These are phyloP conservation scores for Keithomyces neogunnii DNA, from an alignment of 2,329 filamentous ascomycete genomes.

Conservation along the genomic window DNA sequence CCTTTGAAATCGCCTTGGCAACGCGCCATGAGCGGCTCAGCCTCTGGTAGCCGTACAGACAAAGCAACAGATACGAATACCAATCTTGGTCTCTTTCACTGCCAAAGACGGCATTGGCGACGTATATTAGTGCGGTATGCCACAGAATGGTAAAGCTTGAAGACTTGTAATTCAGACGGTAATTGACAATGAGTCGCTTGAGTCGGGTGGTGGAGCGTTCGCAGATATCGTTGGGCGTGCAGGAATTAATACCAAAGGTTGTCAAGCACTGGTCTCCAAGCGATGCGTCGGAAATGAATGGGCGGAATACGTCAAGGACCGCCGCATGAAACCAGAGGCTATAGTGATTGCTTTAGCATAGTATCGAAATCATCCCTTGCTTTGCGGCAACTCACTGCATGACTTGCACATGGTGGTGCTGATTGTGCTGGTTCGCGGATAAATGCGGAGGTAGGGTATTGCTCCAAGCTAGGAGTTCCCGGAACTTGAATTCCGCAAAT, in stretches of 20 bases:
- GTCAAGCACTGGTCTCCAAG: constrained; percentile 7
- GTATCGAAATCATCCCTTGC: no score
- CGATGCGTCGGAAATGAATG: constrained; percentile 11
- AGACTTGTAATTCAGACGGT: constrained; percentile 19
- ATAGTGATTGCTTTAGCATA: neutral
- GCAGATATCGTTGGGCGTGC: constrained; percentile 17
- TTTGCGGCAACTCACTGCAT: constrained; percentile 8
- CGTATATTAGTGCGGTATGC: constrained; percentile 28
- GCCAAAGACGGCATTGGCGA: constrained; percentile 25
- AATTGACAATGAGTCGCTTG: constrained; percentile 25
- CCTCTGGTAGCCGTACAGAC: constrained; percentile 25
- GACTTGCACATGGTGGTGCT: constrained; percentile 19
- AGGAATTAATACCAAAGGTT: constrained; percentile 16
- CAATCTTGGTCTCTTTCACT: constrained; percentile 18
- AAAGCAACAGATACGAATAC: constrained; percentile 24
- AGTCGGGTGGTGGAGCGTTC: constrained; percentile 25
- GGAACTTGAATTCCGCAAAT: constrained; percentile 22
- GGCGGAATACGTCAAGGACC: constrained; percentile 14
- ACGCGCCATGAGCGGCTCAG: constrained; percentile 23
- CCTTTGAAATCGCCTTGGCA: constrained; percentile 20
- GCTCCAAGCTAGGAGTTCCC: constrained; percentile 24
- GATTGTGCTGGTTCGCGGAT: constrained; percentile 9
- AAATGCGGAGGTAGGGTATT: constrained; percentile 14
- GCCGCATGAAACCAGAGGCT: constrained; percentile 15
- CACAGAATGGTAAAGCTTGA: constrained; percentile 26